Base-by-base conservation (phyloP, 2,329 filamentous ascomycete genomes). In the Dactylellina leptospora region DNA sequence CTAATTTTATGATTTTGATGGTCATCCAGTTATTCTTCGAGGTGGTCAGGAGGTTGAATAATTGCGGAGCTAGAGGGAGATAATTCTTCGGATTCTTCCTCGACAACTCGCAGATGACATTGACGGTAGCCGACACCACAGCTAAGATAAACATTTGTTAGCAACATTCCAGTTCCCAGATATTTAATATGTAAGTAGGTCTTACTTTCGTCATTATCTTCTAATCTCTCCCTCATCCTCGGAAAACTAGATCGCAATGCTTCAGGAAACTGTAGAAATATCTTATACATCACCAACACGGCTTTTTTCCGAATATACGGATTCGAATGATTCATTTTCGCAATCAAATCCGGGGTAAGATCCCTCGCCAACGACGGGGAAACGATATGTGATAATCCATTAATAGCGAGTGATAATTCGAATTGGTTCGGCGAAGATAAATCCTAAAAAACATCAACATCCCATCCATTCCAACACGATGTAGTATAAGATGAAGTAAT, bases 21-120 rank as follows among this genome's bases (percentile, higher is more conserved):
- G 93, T 93, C 93, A 99, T 97, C 95, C 95, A 99, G 80, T 99
- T 99, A 80, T 99, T 97, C 36, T 90, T 90, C 62, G 92, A 89
- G 72, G 96, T 90, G 10, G 97, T 93, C 23, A 99, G 83, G 16
- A 99, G 84, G 78, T 97, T 93, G 77, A 97, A 99, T 23, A 99
- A 81, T 68, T 95, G 85, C 6, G 95, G 95, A 0, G 95, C 95
- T 27, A 99, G 83, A 11, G 95, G 91, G 27, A 99, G 83, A 76
- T 97, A 97, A 80, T 99, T 95, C 75, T 93, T 89, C 2, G 95
- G 95, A 75, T 95, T 85, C 76, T 95, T 87, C 91, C 93, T 97
- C 4, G 93, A 93, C 38, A 99, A 82, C 80, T 99, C 95, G 80
- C 95, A 97, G 3, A 99, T 88, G 8, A 99, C 93, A 79, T 99